Evolutionary conservation across 352 stramenopile species (phyloP), one percentile per base, ranked within the genome.

Genomic region (Phytophthora pisi): DNA sequence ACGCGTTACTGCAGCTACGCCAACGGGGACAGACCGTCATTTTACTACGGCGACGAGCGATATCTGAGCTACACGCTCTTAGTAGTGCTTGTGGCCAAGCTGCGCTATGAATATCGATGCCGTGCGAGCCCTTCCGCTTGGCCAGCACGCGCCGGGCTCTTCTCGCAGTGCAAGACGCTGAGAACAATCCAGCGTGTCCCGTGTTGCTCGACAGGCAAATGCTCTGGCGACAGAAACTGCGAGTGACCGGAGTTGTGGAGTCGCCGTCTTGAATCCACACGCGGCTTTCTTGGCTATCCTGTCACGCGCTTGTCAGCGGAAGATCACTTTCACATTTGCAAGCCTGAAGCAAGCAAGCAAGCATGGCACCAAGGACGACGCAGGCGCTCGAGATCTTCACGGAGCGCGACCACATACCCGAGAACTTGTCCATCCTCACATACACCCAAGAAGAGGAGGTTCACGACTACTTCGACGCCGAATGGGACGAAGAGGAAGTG

Each of bases 141-240:
- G 46, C 3, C 23, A 30, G 46, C 23, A 31, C 3, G 46, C 13
- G 16, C 50, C 46, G 51, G 51, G 3, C 34, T 66, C 47, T 62
- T 68, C 34, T 68, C 50, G 23, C 42, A 51, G 31, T 36, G 63
- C 15, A 54, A 56, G 23, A 15, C 34, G 49, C 58, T 42, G 7
- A 43, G 49, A 61, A 69, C 46, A 57, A 57, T 64, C 43, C 57
- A 61, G 51, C 34, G 31, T 57, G 11, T 24, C 51, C 8, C 50
- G 47, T 24, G 30, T 42, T 55, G 52, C 18, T 49, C 38, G 65
- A 73, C 28, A 73, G 66, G 60, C 65, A 68, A 68, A 43, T 57
- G 58, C 24, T 18, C 66, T 73, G 54, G 51, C 61, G 61, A 69
- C 66, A 62, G 66, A 74, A 74, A 74, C 61, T 38, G 23, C 60